Evolutionary conservation across 148 eudicot species (phyloP).

Genomic region (Vaccinium corymbosum): DNA sequence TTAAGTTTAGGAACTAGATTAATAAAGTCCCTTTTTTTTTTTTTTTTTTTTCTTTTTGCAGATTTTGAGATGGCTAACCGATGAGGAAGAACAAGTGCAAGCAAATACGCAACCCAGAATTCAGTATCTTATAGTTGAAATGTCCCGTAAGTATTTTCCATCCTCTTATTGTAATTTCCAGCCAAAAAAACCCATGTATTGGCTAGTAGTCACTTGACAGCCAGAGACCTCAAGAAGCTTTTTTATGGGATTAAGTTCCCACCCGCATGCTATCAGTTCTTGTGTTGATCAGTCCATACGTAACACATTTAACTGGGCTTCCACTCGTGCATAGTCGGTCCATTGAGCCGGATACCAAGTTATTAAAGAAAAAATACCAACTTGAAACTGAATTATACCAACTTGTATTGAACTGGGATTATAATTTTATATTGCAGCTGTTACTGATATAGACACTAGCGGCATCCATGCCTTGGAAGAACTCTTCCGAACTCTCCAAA

Average conservation of each 20-base stretch:
- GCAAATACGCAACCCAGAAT: slow-evolving; percentile 32
- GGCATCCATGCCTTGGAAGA: slow-evolving; percentile 71
- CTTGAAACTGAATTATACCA: neutral
- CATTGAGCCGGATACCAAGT: neutral
- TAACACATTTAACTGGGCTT: neutral
- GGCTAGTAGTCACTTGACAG: neutral
- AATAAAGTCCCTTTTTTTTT: neutral
- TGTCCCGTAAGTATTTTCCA: slow-evolving; percentile 50
- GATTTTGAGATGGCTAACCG: slow-evolving; percentile 59
- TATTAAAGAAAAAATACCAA: neutral
- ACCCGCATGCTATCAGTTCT: neutral
- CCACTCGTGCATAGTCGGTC: neutral
- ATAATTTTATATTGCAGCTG: slow-evolving; percentile 46
- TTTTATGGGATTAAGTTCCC: too few relatives aligned
- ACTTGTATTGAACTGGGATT: neutral
- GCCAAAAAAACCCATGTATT: neutral
- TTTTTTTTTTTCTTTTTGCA: slow-evolving; percentile 8
- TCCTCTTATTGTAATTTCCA: neutral
- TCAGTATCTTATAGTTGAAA: slow-evolving; percentile 43
- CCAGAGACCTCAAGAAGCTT: too few relatives aligned
- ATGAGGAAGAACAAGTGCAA: slow-evolving; percentile 45
- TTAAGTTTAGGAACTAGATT: neutral
- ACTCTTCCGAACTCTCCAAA: slow-evolving; percentile 44
- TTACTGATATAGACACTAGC: slow-evolving; percentile 69
- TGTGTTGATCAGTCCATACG: neutral